Base-by-base conservation (phyloP, 306 rosid species). In the Cucurbita moschata region DNA sequence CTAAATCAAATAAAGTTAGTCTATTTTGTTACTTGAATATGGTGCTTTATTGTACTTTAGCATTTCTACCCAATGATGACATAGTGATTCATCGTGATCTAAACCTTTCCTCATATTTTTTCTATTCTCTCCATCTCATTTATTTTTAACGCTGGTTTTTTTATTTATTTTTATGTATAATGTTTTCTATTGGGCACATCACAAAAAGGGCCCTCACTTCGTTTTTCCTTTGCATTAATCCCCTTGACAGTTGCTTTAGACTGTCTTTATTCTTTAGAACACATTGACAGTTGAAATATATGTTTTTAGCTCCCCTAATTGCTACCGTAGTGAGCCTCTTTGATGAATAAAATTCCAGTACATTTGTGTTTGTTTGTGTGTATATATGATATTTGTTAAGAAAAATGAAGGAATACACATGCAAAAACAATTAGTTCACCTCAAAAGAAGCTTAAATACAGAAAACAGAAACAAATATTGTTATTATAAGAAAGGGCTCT, bases 1-100 rank as follows among this genome's bases (percentile, higher is more conserved):
- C 80, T 72, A 89, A 89, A 75, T 49, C 91, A 63, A 85, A 86
- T 76, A 94, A 89, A 86, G 99, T 95, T 66, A 54, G 92, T 81
- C n/a, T 77, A 77, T 67, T 77, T 71, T 83, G 76, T 26, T 76
- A 44, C 50, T 64, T 59, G 30, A 61, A 69, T 19, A 59, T 30
- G 71, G 47, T 78, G 79, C 23, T 76, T 44, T 6, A 64, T 3
- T 26, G 7, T 62, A 76, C 70, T 62, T 64, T 71, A 61, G 77
- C 75, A 63, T 59, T 46, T 43, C 58, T 58, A 16, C n/a, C 73
- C 76, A 73, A 38, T 65, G 74, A 50, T 16, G 21, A 56, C 14
- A 19, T 46, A 47, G 19, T 13, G 11, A 60, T 18, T 12, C 57
- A 58, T 16, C 72, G 53, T 58, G 38, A 43, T 44, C 51, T 19